Evolutionary conservation across 2,329 filamentous ascomycete genomes (phyloP).

Genomic region (Neocucurbitaria cava): DNA sequence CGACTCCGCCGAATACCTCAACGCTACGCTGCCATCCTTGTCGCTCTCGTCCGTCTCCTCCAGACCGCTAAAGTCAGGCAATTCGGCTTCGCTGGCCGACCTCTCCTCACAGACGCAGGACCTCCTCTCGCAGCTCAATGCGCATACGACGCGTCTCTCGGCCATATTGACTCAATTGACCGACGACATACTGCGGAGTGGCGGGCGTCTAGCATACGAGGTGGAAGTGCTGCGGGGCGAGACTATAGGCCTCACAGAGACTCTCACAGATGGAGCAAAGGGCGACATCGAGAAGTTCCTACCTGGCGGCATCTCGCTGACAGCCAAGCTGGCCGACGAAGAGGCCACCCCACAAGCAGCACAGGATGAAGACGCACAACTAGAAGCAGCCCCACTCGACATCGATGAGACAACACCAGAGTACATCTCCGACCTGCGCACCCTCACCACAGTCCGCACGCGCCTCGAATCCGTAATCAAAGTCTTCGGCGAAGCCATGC

Average conservation of each 20-base stretch:
- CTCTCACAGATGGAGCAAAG: constrained; percentile 74
- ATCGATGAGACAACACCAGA: constrained; percentile 27
- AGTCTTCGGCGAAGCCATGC: constrained; percentile 93
- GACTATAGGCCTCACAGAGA: constrained; percentile 79
- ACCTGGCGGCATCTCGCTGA: constrained; percentile 53
- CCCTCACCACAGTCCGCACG: constrained; percentile 78
- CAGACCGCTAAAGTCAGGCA: constrained; percentile 46
- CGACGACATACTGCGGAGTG: constrained; percentile 91
- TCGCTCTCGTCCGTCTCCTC: constrained; percentile 55
- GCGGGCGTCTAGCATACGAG: constrained; percentile 88
- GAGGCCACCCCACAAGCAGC: constrained; percentile 3
- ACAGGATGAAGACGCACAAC: constrained; percentile 1
- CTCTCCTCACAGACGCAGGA: constrained; percentile 82
- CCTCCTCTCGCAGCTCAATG: constrained; percentile 85
- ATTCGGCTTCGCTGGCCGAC: constrained; percentile 71
- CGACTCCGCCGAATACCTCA: constrained; percentile 85
- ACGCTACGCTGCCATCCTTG: constrained; percentile 75
- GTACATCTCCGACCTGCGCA: constrained; percentile 80
- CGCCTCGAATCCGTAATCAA: constrained; percentile 90
- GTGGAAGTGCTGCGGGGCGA: constrained; percentile 93
- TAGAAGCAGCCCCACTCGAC: not conserved
- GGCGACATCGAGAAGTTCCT: constrained; percentile 77
- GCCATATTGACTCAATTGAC: constrained; percentile 85
- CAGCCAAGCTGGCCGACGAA: constrained; percentile 7
- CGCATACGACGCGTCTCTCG: constrained; percentile 84